phyloP scores from a whole-genome alignment of 1,139 yeast genomes.

The Geotrichum citri-aurantii region DNA sequence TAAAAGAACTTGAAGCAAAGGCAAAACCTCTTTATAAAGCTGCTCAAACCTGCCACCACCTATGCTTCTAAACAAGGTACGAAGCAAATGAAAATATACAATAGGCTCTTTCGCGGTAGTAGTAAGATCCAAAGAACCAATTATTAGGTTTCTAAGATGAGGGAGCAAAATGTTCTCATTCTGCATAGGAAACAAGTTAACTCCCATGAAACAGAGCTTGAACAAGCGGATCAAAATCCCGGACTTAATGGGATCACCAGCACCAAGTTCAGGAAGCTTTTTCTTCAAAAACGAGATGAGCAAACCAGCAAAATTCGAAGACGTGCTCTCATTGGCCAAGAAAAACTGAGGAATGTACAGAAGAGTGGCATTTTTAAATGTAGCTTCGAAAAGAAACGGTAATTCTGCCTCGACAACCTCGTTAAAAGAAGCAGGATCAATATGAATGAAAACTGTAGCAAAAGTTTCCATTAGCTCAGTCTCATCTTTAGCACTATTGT shows the following conservation, averaged over 20 bases:
- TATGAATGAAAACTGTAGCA: constrained; percentile 87
- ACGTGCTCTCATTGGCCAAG: constrained; percentile 86
- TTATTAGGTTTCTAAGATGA: constrained; percentile 73
- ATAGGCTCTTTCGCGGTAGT: constrained; percentile 90
- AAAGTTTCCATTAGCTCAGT: constrained; percentile 94
- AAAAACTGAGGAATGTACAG: constrained; percentile 91
- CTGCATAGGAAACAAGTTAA: constrained; percentile 78
- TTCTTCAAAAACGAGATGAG: constrained; percentile 69
- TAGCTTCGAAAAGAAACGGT: constrained; percentile 69
- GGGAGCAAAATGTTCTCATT: constrained; percentile 87
- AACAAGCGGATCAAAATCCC: constrained; percentile 78
- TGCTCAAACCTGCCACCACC: constrained; percentile 95
- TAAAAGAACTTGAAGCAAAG: constrained; percentile 76
- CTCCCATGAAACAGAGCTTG: constrained; percentile 93
- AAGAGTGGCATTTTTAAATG: constrained; percentile 79
- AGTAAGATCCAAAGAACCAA: constrained; percentile 72
- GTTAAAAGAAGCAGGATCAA: constrained; percentile 93
- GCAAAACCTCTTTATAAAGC: constrained; percentile 86
- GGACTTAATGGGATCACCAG: constrained; percentile 70
- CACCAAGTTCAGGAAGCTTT: constrained; percentile 73
- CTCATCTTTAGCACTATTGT: constrained; percentile 73
- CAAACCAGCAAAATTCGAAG: constrained; percentile 88
- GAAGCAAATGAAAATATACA: constrained; percentile 78
- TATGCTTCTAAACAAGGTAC: constrained; percentile 87
- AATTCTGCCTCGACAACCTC: constrained; percentile 84